Percentiles rank a stretch among this genome's conserved stretches.
phyloP scores from a whole-genome alignment of 306 rosid species.

The Prunus davidiana region DNA sequence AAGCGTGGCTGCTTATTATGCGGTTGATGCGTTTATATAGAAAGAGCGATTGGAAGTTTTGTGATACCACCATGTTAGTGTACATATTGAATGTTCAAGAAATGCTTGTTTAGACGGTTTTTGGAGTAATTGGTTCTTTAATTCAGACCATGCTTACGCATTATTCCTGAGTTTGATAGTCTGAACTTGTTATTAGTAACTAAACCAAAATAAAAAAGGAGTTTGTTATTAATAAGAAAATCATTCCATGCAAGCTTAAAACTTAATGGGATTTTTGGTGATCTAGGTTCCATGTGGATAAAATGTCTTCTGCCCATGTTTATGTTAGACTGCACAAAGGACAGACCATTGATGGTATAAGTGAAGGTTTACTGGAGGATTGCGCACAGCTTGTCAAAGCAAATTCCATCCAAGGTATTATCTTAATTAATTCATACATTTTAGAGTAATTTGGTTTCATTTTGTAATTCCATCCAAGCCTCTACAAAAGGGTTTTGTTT shows the following conservation, averaged over 20 bases:
- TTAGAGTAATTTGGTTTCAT: slow-evolving; percentile 15
- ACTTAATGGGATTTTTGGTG: slow-evolving; percentile 1
- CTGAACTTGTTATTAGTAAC: background rate
- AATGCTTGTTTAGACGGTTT: background rate
- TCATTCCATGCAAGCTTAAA: background rate
- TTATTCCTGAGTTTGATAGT: background rate
- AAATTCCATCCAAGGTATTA: slow-evolving; percentile 90
- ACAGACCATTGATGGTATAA: slow-evolving; percentile 83
- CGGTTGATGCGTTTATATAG: background rate
- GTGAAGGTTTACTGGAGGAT: slow-evolving; percentile 85
- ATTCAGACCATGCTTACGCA: background rate
- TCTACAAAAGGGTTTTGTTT: background rate
- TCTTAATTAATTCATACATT: slow-evolving; percentile 9
- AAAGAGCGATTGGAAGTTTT: background rate
- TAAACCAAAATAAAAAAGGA: background rate
- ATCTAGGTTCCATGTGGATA: slow-evolving; percentile 94
- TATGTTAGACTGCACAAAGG: slow-evolving; percentile 87
- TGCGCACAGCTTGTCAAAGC: slow-evolving; percentile 99
- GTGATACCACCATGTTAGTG: background rate
- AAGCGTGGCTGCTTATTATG: background rate
- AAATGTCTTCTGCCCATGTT: slow-evolving; percentile 98
- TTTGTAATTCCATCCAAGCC: background rate
- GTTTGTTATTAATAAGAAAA: background rate
- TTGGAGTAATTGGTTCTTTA: background rate
- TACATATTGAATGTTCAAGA: background rate